Evolutionary conservation across 805 yeast species (phyloP), one percentile per base, ranked within the genome.

Genomic region (Pichia cabralensis): DNA sequence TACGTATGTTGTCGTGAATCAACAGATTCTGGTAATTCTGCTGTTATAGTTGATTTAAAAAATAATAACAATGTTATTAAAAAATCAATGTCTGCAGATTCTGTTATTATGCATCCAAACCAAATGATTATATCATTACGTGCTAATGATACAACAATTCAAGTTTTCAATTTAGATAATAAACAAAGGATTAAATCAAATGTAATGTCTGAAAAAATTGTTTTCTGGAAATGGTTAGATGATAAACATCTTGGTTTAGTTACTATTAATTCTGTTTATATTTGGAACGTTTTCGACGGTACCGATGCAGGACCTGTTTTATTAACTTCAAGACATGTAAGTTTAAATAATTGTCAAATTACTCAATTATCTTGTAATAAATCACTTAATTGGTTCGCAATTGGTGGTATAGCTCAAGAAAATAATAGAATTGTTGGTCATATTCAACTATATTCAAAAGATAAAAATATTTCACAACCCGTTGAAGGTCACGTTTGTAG

Each of bases 401-500:
- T 88, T 38, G 85, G 84, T 42, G 99, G 98, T 49, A 86, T 92
- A 52, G 79, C 94, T 22, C 96, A 86, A 61, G 95, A 85, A 54
- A 80, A 80, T 47, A 94, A 94, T 45, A 76, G 94, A 50, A 84
- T 92, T 47, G 96, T 85, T 22, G 99, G 99, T 55, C 94, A 84
- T 61, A 82, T 89, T 56, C 99, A 92, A 65, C 74, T 92, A 43
- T 92, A 66, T 62, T 81, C 95, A 40, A 81, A 80, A 56, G 75
- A 79, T 35, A 78, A 97, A 62, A 81, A 82, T 53, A 83, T 89
- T 26, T 88, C 96, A 11, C 99, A 92, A 64, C 88, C 95, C 15
- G 84, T 92, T 49, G 97, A 92, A 54, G 98, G 98, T 50, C 98
- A 92, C 60, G 97, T 94, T 36, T 92, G 95, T 40, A 75, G 76